phyloP scores from a whole-genome alignment of 345 rosid species.

The Mangifera indica region DNA sequence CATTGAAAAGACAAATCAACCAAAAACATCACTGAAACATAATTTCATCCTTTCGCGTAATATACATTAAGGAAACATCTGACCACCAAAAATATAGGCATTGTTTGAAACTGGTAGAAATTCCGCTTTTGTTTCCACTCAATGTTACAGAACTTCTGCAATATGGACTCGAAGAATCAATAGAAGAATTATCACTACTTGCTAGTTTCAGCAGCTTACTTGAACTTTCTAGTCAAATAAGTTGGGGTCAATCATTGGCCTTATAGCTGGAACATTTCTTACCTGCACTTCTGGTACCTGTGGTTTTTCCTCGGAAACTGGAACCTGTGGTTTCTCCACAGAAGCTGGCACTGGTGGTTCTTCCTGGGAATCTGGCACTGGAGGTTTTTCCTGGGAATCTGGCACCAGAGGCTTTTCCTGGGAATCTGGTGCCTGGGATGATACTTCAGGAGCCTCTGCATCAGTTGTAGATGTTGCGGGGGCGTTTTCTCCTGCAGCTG shows the following conservation, averaged over 20 bases:
- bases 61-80: too few species aligned
- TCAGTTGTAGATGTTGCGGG: constrained; percentile 22
- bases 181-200: neutral
- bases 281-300: constrained; percentile 27
- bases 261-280: constrained; percentile 18
- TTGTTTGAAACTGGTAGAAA: too few species aligned
- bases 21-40: too few species aligned
- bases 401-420: constrained; percentile 17
- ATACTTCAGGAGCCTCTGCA: constrained; percentile 19
- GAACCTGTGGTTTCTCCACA: constrained; percentile 17
- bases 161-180: constrained; percentile 8
- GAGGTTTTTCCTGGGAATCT: constrained; percentile 15
- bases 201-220: neutral
- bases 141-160: neutral
- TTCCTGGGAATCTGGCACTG: constrained; percentile 28
- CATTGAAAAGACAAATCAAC: too few species aligned
- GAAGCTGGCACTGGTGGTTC: constrained; percentile 23
- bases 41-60: too few species aligned
- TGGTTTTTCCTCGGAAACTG: constrained; percentile 20
- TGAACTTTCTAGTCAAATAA: constrained; percentile 1
- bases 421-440: constrained; percentile 28
- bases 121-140: neutral
- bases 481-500: constrained; percentile 29
- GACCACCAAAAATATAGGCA: too few species aligned
- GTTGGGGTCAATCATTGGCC: constrained; percentile 19